Evolutionary conservation across 495 filamentous ascomycete genomes (phyloP).

Genomic region (Recurvomyces mirabilis): DNA sequence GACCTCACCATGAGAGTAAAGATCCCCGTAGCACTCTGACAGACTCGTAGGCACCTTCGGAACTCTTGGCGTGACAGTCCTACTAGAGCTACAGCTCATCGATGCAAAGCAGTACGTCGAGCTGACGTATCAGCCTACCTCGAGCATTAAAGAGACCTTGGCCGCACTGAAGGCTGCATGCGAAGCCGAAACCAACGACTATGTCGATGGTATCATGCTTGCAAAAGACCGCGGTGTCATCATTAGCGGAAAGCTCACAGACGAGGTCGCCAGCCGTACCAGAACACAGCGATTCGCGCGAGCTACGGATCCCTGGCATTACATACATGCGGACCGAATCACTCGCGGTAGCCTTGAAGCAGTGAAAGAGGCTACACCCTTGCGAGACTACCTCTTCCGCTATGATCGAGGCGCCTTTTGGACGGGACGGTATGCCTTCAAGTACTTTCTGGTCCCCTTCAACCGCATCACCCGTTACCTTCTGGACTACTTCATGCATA

Average conservation of each 20-base stretch:
- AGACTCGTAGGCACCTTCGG: slow-evolving; percentile 34
- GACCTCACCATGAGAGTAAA: neutral
- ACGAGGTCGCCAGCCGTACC: slow-evolving; percentile 26
- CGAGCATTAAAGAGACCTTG: slow-evolving; percentile 23
- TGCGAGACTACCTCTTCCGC: slow-evolving; percentile 48
- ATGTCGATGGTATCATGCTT: slow-evolving; percentile 39
- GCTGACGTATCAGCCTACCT: slow-evolving; percentile 41
- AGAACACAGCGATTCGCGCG: slow-evolving; percentile 24
- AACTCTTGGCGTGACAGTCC: slow-evolving; percentile 44
- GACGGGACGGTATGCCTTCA: slow-evolving; percentile 44
- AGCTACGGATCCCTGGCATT: slow-evolving; percentile 26
- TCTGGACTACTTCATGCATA: slow-evolving; percentile 54
- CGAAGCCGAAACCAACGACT: slow-evolving; percentile 20
- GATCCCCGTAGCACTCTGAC: neutral
- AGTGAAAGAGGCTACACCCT: slow-evolving; percentile 38
- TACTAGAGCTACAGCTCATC: slow-evolving; percentile 44
- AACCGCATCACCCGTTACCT: slow-evolving; percentile 43
- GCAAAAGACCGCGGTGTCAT: slow-evolving; percentile 40
- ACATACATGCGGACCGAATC: slow-evolving; percentile 19
- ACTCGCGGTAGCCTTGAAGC: slow-evolving; percentile 14
- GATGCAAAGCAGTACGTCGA: slow-evolving; percentile 45
- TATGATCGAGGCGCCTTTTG: slow-evolving; percentile 53
- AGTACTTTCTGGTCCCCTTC: slow-evolving; percentile 45
- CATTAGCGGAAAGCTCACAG: slow-evolving; percentile 40
- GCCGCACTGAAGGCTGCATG: slow-evolving; percentile 32